Base-by-base conservation (phyloP, 495 filamentous ascomycete genomes). In the Lasiosphaeriaceae sp. region DNA sequence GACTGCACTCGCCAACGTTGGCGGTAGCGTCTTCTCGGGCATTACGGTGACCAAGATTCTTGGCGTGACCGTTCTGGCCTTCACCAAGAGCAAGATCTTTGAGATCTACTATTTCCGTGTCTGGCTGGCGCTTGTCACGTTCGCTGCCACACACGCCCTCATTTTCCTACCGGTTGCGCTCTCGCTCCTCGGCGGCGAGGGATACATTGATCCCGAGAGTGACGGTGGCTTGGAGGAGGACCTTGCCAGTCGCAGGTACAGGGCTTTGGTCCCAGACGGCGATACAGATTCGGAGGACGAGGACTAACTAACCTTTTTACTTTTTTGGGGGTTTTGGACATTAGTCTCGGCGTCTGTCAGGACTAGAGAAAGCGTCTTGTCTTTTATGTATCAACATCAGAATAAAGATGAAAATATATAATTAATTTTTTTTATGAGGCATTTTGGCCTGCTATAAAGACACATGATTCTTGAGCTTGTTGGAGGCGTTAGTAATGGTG, bases 21-120 rank as follows among this genome's bases (percentile, higher is more conserved):
- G 95, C 16, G 89, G 87, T 0, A 92, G 86, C 29, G 95, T 99
- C 12, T 94, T 99, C 68, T 93, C 88, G 48, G 94, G 94, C 0
- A 99, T 99, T 67, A 97, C 92, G 0, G 74, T 99, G 23, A 99
- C 94, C 20, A 99, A 99, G 70, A 74, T 97, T 1, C 73, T 99
- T 9, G 94, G 94, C 1, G 95, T 99, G 2, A 86, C 80, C 48
- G 94, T 99, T 41, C 78, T 99, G 14, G 94, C 92, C 0, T 97
- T 96, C 60, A 99, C 94, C 8, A 75, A 89, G 22, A 96, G 90
- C 71, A 97, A 97, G 82, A 97, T 99, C 69, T 99, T 99, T 66
- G 95, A 97, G 77, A 89, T 97, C 53, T 99, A 97, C 71, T 99
- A 97, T 70, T 99, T 99, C 76, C 79, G 94, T 8, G 88, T 99